These are phyloP conservation scores for Gillenia trifoliata DNA, from an alignment of 306 rosid genomes.

Conservation along the genomic window DNA sequence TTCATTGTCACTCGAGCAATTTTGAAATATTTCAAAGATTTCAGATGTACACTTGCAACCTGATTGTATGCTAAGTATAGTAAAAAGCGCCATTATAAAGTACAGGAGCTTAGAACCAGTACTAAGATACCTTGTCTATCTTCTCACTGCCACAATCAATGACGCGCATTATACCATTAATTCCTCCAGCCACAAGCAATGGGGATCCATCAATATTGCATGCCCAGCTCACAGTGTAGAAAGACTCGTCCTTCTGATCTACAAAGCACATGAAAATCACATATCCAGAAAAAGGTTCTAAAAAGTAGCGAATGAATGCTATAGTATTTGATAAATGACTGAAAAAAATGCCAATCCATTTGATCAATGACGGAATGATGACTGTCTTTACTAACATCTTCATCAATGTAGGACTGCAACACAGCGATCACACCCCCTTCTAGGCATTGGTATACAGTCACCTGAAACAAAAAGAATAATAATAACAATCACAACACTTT, in stretches of 20 bases:
- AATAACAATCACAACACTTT: conserved; percentile 5
- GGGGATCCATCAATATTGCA: conserved; percentile 64
- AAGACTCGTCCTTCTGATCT: conserved; percentile 97
- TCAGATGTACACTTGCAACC: not conserved
- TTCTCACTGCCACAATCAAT: conserved; percentile 84
- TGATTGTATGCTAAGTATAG: not conserved
- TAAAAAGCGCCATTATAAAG: not conserved
- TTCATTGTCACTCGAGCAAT: not conserved
- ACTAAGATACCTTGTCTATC: conserved; percentile 62
- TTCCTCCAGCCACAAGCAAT: conserved; percentile 79
- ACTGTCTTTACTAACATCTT: conserved; percentile 59
- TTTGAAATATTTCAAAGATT: not conserved
- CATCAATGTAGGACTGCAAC: conserved; percentile 89
- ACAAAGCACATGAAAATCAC: conserved; percentile 38
- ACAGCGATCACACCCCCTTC: conserved; percentile 84
- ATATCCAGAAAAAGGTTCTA: not conserved
- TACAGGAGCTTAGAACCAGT: not conserved
- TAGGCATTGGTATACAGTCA: conserved; percentile 72
- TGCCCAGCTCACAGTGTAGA: conserved; percentile 92
- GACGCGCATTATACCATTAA: conserved; percentile 74
- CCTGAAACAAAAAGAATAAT: conserved; percentile 29
- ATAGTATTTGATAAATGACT: not conserved
- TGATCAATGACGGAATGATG: not conserved
- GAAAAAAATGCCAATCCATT: not conserved
- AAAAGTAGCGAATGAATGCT: not conserved